Conservation (phyloP, 2,329 filamentous ascomycete genomes). For the Beauveria brongniartii region DNA sequence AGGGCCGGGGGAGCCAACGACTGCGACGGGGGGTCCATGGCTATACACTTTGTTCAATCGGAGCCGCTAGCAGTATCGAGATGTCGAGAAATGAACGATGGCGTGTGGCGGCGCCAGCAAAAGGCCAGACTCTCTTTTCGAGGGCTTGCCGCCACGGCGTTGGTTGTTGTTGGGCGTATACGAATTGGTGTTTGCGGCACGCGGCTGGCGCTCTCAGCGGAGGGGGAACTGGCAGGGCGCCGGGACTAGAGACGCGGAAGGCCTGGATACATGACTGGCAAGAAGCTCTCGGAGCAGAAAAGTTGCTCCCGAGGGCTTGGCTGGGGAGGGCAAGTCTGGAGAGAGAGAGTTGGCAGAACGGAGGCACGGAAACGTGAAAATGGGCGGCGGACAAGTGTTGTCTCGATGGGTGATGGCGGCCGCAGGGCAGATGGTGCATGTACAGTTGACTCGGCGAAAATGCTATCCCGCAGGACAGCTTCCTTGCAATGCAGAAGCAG, state of each 20-base stretch:
- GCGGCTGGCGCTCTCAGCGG: constrained; percentile 1
- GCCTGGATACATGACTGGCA: constrained; percentile 38
- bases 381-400: neutral
- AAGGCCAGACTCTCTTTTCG: neutral
- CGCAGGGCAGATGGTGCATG: neutral
- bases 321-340: neutral
- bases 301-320: neutral
- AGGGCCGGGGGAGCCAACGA: constrained; percentile 45
- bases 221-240: constrained; percentile 32
- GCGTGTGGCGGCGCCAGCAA: neutral
- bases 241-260: constrained; percentile 38
- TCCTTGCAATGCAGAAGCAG: neutral
- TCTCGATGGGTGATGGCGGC: neutral
- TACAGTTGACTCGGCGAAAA: neutral
- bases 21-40: constrained; percentile 35
- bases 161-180: neutral
- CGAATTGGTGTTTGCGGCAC: constrained; percentile 8
- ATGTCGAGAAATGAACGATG: neutral
- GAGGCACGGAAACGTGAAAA: neutral
- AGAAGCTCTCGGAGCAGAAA: neutral
- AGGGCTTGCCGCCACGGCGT: neutral
- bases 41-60: constrained; percentile 14
- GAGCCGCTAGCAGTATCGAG: neutral
- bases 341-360: neutral
- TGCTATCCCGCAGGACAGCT: neutral